Evolutionary conservation across 768 basidiomycete species (phyloP).

Genomic region (Nevesoporus exiguus): DNA sequence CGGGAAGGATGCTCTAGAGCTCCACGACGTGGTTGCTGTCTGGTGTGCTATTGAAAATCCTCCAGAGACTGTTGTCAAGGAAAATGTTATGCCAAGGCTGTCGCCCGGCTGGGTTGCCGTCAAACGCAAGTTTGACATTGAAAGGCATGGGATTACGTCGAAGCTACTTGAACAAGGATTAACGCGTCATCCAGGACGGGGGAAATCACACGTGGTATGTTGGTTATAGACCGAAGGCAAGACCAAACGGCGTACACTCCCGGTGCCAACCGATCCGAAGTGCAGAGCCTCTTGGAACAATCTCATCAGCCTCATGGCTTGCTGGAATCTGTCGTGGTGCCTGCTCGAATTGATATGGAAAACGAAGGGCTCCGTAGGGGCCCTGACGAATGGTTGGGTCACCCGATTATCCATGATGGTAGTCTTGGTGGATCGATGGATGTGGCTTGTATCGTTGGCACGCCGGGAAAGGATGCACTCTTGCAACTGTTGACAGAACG

Average conservation of each 20-base stretch:
- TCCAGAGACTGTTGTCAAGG: slow-evolving; percentile 36
- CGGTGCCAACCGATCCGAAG: slow-evolving; percentile 60
- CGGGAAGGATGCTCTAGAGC: slow-evolving; percentile 82
- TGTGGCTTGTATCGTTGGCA: slow-evolving; percentile 49
- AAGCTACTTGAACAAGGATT: neutral
- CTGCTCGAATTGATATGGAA: slow-evolving; percentile 54
- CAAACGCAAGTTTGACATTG: slow-evolving; percentile 60
- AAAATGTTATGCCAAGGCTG: slow-evolving; percentile 25
- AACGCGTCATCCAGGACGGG: slow-evolving; percentile 46
- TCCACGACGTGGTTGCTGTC: slow-evolving; percentile 87
- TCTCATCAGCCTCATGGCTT: slow-evolving; percentile 30
- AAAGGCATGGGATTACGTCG: slow-evolving; percentile 45
- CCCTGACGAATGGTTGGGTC: slow-evolving; percentile 19
- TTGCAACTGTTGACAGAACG: slow-evolving; percentile 47
- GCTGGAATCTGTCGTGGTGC: slow-evolving; percentile 51
- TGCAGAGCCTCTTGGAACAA: slow-evolving; percentile 51
- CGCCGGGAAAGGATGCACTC: slow-evolving; percentile 59
- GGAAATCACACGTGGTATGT: slow-evolving; percentile 82
- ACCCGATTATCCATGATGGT: slow-evolving; percentile 17
- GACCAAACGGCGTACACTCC: slow-evolving; percentile 63
- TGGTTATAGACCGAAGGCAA: slow-evolving; percentile 75
- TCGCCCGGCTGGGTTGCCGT: slow-evolving; percentile 54
- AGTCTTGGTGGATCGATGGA: slow-evolving; percentile 31
- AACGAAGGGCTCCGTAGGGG: slow-evolving; percentile 11
- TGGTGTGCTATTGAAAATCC: slow-evolving; percentile 83